phyloP scores from a whole-genome alignment of 352 stramenopile species.

The Phytophthora rubi region DNA sequence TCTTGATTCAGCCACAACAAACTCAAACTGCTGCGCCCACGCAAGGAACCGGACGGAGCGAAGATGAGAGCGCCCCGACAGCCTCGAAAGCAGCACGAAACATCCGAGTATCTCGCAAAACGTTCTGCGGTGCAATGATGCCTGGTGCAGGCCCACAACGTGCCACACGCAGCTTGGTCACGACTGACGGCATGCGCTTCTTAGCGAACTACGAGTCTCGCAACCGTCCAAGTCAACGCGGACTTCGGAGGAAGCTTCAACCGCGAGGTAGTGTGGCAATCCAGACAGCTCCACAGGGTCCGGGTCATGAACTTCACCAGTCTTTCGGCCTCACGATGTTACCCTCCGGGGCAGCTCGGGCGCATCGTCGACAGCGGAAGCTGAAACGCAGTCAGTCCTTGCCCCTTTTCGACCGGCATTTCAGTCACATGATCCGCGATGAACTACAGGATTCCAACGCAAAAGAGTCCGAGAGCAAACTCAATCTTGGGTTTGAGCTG shows the following conservation, averaged over 20 bases:
- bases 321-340: conserved; percentile 16
- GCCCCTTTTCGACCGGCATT: conserved; percentile 69
- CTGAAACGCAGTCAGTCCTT: conserved; percentile 71
- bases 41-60: conserved; percentile 8
- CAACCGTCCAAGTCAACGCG: conserved; percentile 20
- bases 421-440: conserved; percentile 55
- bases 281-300: not conserved
- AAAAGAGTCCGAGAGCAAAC: conserved; percentile 61
- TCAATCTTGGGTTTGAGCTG: conserved; percentile 63
- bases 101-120: conserved; percentile 43
- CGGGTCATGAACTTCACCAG: conserved; percentile 24
- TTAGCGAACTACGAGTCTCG: conserved; percentile 62
- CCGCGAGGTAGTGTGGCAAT: conserved; percentile 11
- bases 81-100: conserved; percentile 27
- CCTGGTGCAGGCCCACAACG: conserved; percentile 27
- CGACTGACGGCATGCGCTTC: conserved; percentile 66
- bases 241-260: conserved; percentile 8
- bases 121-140: conserved; percentile 46
- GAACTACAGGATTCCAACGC: conserved; percentile 69
- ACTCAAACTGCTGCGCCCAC: not conserved
- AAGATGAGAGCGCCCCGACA: conserved; percentile 24
- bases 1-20: not conserved
- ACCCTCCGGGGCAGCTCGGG: conserved; percentile 18
- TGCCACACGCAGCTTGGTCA: conserved; percentile 42
- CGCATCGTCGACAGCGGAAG: conserved; percentile 39